Evolutionary conservation across 1,284 basidiomycete genomes (phyloP), one percentile per base, ranked within the genome.

Genomic region (Cerioporus squamosus): DNA sequence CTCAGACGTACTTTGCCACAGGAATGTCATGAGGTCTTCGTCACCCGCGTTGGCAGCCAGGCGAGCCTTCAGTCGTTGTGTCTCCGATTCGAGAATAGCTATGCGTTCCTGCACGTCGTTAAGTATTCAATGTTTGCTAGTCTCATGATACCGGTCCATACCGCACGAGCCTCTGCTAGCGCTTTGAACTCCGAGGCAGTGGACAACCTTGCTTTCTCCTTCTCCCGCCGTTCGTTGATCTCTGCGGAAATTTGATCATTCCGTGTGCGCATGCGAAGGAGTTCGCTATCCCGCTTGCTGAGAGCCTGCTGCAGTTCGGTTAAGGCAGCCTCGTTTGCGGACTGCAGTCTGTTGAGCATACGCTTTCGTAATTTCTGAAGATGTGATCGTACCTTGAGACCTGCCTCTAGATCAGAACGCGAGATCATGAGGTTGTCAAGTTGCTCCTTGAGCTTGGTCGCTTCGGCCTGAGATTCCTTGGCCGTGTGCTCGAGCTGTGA

Each of bases 231-330:
- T 69, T 95, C 93, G 38, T 80, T 75, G 38, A 95, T 68, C 67
- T 97, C 93, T 2, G 88, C 84, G 14, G 77, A 75, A 45, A 84
- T 77, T 60, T 94, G 91, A 68, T 97, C 94, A 39, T 95, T 86
- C 63, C 90, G 83, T 48, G 91, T 90, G 24, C 95, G 86, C 33
- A 97, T 78, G 45, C 95, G 86, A 17, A 82, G 77, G 57, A 88
- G 82, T 63, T 97, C 94, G 1, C 78, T 74, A 67, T 96, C 92
- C 51, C 89, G 86, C 69, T 88, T 90, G 9, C 77, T 70, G 31
- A 91, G 66, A 64, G 83, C 74, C 0, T 66, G 66, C 63, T 82
- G 85, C 22, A 88, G 73, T 49, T 92, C 90, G 64, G 83, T 77
- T 22, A 81, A 74, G 15, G 75, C 72, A 66, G 83, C 77, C 12